Evolutionary conservation across 2,329 filamentous ascomycete species (phyloP).

Genomic region (Amauroascus niger): DNA sequence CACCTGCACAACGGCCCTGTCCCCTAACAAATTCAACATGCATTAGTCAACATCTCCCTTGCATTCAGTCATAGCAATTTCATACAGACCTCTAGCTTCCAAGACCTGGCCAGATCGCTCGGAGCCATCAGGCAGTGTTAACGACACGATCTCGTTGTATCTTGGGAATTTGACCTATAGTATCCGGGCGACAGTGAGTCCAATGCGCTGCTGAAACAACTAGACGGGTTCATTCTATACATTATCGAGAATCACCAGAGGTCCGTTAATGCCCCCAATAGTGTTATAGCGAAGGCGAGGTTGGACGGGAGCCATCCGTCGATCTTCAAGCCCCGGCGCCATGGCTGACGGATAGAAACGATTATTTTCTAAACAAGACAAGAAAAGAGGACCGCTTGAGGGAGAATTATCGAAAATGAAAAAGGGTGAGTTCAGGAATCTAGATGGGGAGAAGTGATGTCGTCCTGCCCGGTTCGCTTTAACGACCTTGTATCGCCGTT

Average conservation of each 20-base stretch:
- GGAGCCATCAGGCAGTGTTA: slow-evolving; percentile 92
- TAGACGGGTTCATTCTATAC: slow-evolving; percentile 44
- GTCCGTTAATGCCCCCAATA: slow-evolving; percentile 93
- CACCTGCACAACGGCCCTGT: slow-evolving; percentile 91
- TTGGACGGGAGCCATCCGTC: slow-evolving; percentile 47
- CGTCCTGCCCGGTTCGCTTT: neutral
- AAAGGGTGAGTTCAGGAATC: neutral
- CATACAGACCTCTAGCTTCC: slow-evolving; percentile 75
- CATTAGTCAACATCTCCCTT: slow-evolving; percentile 4
- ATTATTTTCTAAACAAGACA: neutral
- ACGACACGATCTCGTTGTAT: slow-evolving; percentile 95
- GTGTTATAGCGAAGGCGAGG: slow-evolving; percentile 91
- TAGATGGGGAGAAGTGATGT: neutral
- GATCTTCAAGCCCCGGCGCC: slow-evolving; percentile 36
- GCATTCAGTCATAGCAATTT: neutral
- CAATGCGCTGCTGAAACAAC: neutral
- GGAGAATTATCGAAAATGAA: neutral
- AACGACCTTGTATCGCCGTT: neutral
- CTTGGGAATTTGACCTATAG: slow-evolving; percentile 93
- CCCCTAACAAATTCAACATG: slow-evolving; percentile 48
- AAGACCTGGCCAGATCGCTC: slow-evolving; percentile 90
- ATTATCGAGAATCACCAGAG: slow-evolving; percentile 94
- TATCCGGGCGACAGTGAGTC: neutral
- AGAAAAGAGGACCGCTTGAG: neutral
- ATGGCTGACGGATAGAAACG: slow-evolving; percentile 21